Conservation (phyloP, 1,284 basidiomycete genomes). For the Marasmius fiardii region DNA sequence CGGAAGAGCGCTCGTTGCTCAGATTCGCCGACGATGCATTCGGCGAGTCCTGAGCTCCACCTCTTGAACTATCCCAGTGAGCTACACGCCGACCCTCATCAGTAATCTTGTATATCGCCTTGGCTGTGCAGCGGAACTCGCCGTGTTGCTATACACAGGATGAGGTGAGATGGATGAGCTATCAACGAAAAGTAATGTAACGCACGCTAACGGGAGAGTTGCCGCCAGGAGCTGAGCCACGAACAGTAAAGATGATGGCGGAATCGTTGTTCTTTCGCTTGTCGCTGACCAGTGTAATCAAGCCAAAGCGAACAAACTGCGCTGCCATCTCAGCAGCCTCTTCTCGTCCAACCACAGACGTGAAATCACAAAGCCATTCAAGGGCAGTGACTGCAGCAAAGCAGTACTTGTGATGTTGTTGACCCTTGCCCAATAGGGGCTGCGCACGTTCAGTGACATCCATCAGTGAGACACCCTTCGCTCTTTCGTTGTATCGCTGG, state of each 20-base stretch:
- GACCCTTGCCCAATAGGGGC: conserved; percentile 45
- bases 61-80: conserved; percentile 65
- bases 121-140: conserved; percentile 93
- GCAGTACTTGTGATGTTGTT: conserved; percentile 66
- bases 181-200: conserved; percentile 17
- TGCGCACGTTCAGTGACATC: conserved; percentile 64
- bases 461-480: conserved; percentile 72
- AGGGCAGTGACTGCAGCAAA: conserved; percentile 86
- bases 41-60: conserved; percentile 49
- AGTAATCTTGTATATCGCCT: conserved; percentile 92
- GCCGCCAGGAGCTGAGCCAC: conserved; percentile 71
- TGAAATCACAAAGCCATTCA: conserved; percentile 98
- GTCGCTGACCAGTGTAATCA: conserved; percentile 84
- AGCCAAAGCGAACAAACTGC: conserved; percentile 94
- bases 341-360: conserved; percentile 93
- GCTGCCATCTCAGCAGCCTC: conserved; percentile 97
- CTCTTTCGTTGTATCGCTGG: conserved; percentile 74
- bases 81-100: conserved; percentile 86
- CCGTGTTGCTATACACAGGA: conserved; percentile 64
- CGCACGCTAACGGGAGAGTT: conserved; percentile 73
- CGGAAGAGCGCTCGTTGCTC: conserved; percentile 42
- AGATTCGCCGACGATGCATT: conserved; percentile 65
- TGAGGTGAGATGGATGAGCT: conserved; percentile 15
- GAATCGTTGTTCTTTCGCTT: conserved; percentile 87
- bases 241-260: conserved; percentile 86